Percentiles rank a stretch among this genome's conserved stretches.
These are phyloP conservation scores for Saksenaea vasiformis DNA, from an alignment of 371 early-diverging fungal species.

Conservation along the genomic window DNA sequence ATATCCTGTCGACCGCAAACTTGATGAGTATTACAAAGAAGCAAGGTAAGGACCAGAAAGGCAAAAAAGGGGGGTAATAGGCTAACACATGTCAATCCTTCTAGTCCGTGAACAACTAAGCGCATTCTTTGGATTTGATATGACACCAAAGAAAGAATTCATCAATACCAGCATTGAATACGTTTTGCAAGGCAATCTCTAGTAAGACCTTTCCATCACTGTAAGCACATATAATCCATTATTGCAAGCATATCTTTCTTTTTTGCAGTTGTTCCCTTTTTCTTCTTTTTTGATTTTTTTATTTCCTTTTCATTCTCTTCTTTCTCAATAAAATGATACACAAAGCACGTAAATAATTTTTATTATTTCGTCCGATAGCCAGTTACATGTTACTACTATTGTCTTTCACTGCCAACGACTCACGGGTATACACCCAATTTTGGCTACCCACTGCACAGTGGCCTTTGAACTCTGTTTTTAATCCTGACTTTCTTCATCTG, in stretches of 20 bases:
- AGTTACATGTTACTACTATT: no score
- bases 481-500: no score
- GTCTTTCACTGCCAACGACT: no score
- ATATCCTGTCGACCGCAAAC: slow-evolving; percentile 76
- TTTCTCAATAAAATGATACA: slow-evolving; percentile 2
- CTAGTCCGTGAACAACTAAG: slow-evolving; percentile 81
- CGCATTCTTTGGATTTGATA: slow-evolving; percentile 80
- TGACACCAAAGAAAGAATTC: slow-evolving; percentile 75
- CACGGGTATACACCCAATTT: no score
- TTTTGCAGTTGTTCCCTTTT: not conserved
- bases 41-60: slow-evolving; percentile 1
- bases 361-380: not conserved
- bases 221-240: slow-evolving; percentile 5
- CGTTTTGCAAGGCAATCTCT: slow-evolving; percentile 32
- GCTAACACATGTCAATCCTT: not conserved
- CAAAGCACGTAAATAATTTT: slow-evolving; percentile 8
- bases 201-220: not conserved
- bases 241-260: not conserved
- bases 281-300: slow-evolving; percentile 60
- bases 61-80: not conserved
- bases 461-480: no score
- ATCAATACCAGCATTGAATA: slow-evolving; percentile 77
- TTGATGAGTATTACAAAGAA: slow-evolving; percentile 82
- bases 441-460: no score
- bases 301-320: slow-evolving; percentile 45